Percentiles rank a stretch among this genome's conserved stretches.
phyloP scores from a whole-genome alignment of 2,329 filamentous ascomycete genomes.

The Sporothrix schenckii region DNA sequence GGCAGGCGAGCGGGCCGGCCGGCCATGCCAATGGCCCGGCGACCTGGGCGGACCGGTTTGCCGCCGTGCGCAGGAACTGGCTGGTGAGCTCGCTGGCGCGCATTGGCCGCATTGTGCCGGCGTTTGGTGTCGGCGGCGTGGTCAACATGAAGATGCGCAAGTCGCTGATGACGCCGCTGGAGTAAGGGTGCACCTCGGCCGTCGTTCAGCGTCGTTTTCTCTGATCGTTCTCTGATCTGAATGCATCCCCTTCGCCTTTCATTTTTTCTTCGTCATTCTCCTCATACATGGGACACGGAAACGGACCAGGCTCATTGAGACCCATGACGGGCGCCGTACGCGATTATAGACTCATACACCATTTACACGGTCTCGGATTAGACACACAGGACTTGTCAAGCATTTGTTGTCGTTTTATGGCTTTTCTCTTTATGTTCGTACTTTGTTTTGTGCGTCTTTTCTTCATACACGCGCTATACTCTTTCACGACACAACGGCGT shows the following conservation, averaged over 20 bases:
- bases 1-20: conserved; percentile 43
- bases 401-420: background rate
- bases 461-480: background rate
- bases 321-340: background rate
- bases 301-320: background rate
- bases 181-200: conserved; percentile 33
- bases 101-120: conserved; percentile 83
- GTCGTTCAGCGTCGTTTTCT: background rate
- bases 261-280: background rate
- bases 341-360: conserved; percentile 14
- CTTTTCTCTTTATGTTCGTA: background rate
- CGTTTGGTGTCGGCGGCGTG: conserved; percentile 85
- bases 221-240: background rate
- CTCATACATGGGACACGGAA: background rate
- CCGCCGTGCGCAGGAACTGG: conserved; percentile 74
- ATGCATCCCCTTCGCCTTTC: background rate
- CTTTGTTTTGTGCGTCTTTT: background rate
- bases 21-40: conserved; percentile 40
- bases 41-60: conserved; percentile 62
- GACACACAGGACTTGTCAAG: background rate
- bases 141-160: conserved; percentile 75
- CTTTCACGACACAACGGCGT: conserved; percentile 9
- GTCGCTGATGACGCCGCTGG: conserved; percentile 66
- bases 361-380: background rate
- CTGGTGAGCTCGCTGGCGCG: conserved; percentile 71